Conservation (phyloP, 1,139 yeast genomes). For the Kodamaea arcana region DNA sequence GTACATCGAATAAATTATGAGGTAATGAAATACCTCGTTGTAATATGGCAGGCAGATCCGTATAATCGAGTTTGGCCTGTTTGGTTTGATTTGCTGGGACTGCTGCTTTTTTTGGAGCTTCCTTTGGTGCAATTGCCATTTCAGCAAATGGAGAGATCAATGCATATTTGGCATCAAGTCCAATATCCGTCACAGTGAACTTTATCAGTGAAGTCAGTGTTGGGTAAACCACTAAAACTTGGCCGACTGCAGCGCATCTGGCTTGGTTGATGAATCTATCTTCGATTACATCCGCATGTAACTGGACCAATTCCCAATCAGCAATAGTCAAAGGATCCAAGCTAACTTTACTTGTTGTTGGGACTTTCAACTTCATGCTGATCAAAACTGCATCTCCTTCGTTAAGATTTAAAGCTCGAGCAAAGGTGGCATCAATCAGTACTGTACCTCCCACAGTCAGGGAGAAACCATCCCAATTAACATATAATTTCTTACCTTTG, state of each 20-base stretch:
- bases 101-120: slow-evolving; percentile 35
- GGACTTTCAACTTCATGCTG: slow-evolving; percentile 43
- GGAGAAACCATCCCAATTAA: slow-evolving; percentile 85
- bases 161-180: slow-evolving; percentile 45
- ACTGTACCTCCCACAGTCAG: slow-evolving; percentile 26
- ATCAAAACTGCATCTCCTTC: slow-evolving; percentile 42
- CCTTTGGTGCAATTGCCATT: slow-evolving; percentile 79
- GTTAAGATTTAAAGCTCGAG: slow-evolving; percentile 45
- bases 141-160: slow-evolving; percentile 71
- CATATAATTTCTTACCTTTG: slow-evolving; percentile 33
- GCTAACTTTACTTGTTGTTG: slow-evolving; percentile 56
- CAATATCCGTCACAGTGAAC: slow-evolving; percentile 60
- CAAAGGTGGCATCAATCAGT: slow-evolving; percentile 39
- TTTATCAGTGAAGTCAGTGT: slow-evolving; percentile 61
- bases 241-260: slow-evolving; percentile 63
- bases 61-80: slow-evolving; percentile 25
- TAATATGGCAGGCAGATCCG: slow-evolving; percentile 36
- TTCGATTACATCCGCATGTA: slow-evolving; percentile 77
- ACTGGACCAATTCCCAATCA: slow-evolving; percentile 91
- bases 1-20: slow-evolving; percentile 29
- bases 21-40: slow-evolving; percentile 58
- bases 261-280: slow-evolving; percentile 74
- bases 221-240: slow-evolving; percentile 67
- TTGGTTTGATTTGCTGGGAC: slow-evolving; percentile 10
- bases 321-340: slow-evolving; percentile 73